These are phyloP conservation scores for Pezicula radicicola DNA, from an alignment of 2,329 filamentous ascomycete genomes.

Conservation along the genomic window DNA sequence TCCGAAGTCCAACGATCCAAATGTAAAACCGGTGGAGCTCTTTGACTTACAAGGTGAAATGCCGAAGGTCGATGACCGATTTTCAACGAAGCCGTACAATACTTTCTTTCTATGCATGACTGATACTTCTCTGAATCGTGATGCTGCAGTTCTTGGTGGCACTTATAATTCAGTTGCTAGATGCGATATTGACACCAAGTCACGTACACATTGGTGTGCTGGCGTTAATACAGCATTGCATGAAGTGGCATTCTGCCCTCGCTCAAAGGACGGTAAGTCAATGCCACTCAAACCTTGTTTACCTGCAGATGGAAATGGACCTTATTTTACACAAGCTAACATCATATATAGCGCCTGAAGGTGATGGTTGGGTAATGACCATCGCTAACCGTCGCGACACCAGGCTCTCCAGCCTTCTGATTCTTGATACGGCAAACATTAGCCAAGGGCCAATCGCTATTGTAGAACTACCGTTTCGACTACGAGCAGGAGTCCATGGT, in stretches of 20 bases:
- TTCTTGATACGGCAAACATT: constrained; percentile 2
- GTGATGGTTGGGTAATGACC: constrained; percentile 26
- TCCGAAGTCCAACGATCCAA: too few relatives aligned
- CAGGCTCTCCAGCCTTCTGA: not conserved
- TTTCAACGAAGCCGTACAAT: constrained; percentile 32
- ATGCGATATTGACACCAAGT: not conserved
- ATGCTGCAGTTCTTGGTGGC: not conserved
- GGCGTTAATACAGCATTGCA: not conserved
- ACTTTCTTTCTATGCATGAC: not conserved
- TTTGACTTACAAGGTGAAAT: too few relatives aligned
- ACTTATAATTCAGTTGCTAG: not conserved
- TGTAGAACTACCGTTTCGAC: constrained; percentile 25
- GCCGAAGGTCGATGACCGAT: constrained; percentile 1
- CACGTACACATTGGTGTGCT: not conserved
- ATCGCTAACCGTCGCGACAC: constrained; percentile 14
- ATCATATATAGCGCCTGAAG: constrained; percentile 17
- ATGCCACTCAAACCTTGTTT: constrained; percentile 16
- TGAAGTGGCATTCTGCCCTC: not conserved
- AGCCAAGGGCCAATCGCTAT: constrained; percentile 13
- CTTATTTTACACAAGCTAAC: constrained; percentile 21
- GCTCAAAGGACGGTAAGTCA: not conserved
- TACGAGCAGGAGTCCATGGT: constrained; percentile 25
- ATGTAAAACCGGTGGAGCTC: too few relatives aligned
- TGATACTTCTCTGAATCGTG: not conserved
- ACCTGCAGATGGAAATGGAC: constrained; percentile 20